A percentile compares a stretch with the other conserved stretches of the same genome.
Evolutionary conservation across 2,329 filamentous ascomycete species (phyloP).

Genomic region (Truncatella angustata): DNA sequence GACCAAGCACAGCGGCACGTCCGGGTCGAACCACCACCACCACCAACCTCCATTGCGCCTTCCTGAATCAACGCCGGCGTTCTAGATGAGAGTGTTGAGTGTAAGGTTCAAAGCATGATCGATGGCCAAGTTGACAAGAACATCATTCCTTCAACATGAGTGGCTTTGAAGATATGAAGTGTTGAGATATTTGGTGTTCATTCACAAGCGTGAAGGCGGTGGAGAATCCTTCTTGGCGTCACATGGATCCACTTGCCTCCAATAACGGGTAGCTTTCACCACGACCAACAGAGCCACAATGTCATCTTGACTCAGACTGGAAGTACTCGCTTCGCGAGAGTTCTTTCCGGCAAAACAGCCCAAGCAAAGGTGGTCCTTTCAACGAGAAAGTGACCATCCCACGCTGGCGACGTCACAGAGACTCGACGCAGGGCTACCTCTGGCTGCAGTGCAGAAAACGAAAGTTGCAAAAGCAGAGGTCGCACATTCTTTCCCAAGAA

Average conservation of each 20-base stretch:
- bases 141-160: neutral
- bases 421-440: neutral
- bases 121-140: too few species aligned
- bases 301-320: slow-evolving; percentile 13
- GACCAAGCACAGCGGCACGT: neutral
- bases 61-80: too few species aligned
- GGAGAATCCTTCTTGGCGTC: slow-evolving; percentile 10
- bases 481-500: slow-evolving; percentile 3
- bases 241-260: neutral
- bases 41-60: too few species aligned
- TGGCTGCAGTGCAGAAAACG: neutral
- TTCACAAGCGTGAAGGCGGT: slow-evolving; percentile 9
- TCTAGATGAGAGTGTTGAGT: too few species aligned
- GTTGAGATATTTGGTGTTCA: neutral
- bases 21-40: too few species aligned
- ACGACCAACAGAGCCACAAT: neutral
- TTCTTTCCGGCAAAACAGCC: slow-evolving; percentile 4
- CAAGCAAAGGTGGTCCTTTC: too few species aligned
- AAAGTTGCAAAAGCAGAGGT: neutral
- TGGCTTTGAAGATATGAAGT: too few species aligned
- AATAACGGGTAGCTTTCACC: slow-evolving; percentile 3
- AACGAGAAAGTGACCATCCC: too few species aligned
- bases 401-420: too few species aligned
- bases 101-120: too few species aligned
- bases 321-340: neutral